Evolutionary conservation across 2,329 filamentous ascomycete species (phyloP).

Genomic region (Colletotrichum sp.): DNA sequence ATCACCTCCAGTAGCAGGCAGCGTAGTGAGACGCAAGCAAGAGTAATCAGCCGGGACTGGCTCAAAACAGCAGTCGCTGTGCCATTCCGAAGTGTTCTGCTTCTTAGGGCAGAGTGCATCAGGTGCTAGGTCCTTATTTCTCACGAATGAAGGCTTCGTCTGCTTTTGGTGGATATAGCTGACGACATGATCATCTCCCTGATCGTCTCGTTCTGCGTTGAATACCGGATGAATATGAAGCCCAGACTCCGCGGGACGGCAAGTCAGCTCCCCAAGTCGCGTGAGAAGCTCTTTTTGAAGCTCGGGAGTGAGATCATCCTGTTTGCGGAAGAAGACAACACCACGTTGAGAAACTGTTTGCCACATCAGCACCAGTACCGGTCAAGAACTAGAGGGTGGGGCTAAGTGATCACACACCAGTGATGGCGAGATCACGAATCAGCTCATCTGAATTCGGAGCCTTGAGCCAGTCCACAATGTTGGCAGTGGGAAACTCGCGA

Average conservation of each 20-base stretch:
- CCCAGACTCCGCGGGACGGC: slow-evolving; percentile 60
- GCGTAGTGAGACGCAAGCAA: slow-evolving; percentile 57
- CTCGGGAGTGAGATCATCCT: slow-evolving; percentile 60
- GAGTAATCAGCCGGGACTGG: slow-evolving; percentile 64
- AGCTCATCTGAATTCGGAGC: slow-evolving; percentile 61
- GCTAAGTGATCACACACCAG: slow-evolving; percentile 42
- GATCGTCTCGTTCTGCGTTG: slow-evolving; percentile 58
- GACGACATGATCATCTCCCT: slow-evolving; percentile 57
- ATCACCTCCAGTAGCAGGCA: slow-evolving; percentile 62
- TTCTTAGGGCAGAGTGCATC: slow-evolving; percentile 34
- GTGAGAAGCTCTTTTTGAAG: slow-evolving; percentile 65
- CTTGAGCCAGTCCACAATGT: slow-evolving; percentile 61
- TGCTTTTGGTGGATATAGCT: slow-evolving; percentile 61
- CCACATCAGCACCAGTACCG: background rate
- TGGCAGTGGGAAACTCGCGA: slow-evolving; percentile 55
- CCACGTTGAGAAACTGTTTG: slow-evolving; percentile 62
- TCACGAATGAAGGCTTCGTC: slow-evolving; percentile 41
- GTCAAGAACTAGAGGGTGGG: too few relatives aligned
- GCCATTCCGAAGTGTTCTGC: slow-evolving; percentile 38
- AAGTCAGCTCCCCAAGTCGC: slow-evolving; percentile 62
- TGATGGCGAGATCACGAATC: slow-evolving; percentile 64
- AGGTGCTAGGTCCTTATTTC: slow-evolving; percentile 34
- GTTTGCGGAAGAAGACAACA: slow-evolving; percentile 68
- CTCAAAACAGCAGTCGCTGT: slow-evolving; percentile 65
- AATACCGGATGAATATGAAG: slow-evolving; percentile 66